Conservation (phyloP, 768 basidiomycete species). For the Aureoboletus auriporus region DNA sequence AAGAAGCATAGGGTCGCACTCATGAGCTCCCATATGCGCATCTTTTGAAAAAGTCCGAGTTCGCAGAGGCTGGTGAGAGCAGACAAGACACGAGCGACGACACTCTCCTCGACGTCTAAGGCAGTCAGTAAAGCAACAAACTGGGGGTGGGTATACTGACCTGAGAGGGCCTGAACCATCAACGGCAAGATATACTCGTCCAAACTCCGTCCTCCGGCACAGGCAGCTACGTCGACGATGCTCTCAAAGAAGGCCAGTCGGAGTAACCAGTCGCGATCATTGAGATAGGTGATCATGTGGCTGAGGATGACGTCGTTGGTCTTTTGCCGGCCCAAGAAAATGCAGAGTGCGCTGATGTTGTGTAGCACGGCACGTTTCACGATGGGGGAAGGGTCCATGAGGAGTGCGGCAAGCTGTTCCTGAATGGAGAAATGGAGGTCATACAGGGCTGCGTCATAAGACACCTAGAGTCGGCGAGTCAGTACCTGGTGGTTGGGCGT, state of each 20-base stretch:
- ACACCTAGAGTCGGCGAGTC: slow-evolving; percentile 52
- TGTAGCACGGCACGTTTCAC: slow-evolving; percentile 90
- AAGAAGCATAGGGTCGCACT: slow-evolving; percentile 83
- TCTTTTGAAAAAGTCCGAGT: slow-evolving; percentile 86
- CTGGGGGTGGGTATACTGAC: slow-evolving; percentile 37
- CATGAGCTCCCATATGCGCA: slow-evolving; percentile 97
- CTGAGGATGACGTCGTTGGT: slow-evolving; percentile 95
- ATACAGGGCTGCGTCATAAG: slow-evolving; percentile 82
- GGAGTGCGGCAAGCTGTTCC: slow-evolving; percentile 80
- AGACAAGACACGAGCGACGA: slow-evolving; percentile 85
- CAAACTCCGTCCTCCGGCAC: slow-evolving; percentile 84
- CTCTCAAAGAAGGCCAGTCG: slow-evolving; percentile 93
- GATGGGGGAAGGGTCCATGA: slow-evolving; percentile 84
- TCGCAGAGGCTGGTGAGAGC: slow-evolving; percentile 88
- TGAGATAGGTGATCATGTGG: slow-evolving; percentile 79
- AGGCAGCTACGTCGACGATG: slow-evolving; percentile 92
- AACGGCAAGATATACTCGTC: slow-evolving; percentile 97
- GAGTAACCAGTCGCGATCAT: slow-evolving; percentile 90
- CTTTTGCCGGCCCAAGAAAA: slow-evolving; percentile 88
- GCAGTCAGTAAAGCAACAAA: slow-evolving; percentile 2
- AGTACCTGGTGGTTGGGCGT: neutral
- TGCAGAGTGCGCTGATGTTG: slow-evolving; percentile 84
- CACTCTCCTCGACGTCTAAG: slow-evolving; percentile 90
- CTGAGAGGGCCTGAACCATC: slow-evolving; percentile 93
- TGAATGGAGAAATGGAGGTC: slow-evolving; percentile 85